Evolutionary conservation across 2,329 filamentous ascomycete species (phyloP), one percentile per base, ranked within the genome.

Genomic region (Chaetomiaceae sp.): DNA sequence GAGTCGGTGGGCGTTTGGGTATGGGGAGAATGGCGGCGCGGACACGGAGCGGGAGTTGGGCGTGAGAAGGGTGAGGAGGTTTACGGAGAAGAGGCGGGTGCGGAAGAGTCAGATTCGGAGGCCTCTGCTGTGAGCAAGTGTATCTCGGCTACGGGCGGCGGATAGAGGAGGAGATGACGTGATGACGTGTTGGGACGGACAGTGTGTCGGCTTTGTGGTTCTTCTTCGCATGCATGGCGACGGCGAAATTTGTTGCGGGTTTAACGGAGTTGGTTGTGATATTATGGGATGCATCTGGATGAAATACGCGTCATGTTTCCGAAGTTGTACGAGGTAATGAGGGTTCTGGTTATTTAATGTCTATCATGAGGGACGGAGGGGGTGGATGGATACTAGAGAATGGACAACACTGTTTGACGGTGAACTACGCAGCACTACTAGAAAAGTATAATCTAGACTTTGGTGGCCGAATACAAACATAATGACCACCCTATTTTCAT

Each of bases 1-100:
- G 68, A 79, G 74, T 27, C 62, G 72, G 48, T 83, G 80, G 80
- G 72, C 69, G 48, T 75, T 82, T 55, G 74, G 75, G 34, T 66
- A 73, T 60, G 76, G 63, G 56, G 69, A 51, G 58, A 37, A 10
- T 4, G 42, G 54, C 30, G 63, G 62, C 23, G 61, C 47, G 32
- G 58, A 42, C 5, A 32, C 29, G 13, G 74, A 74, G 56, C 69
- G 67, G 16, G 65, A 69, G 16, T 59, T 76, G 9, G 76, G 75
- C 23, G 69, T 79, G 5, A 66, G 75, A 44, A 68, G 73, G 29
- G 66, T 75, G 55, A 70, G 69, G 57, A 66, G 69, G 48, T 77
- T 73, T 57, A 78, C 76, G 1, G 75, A 77, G 64, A 73, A 69
- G 63, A 55, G 62, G 38, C 58, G 54, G 44, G 61, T 62, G 23